Base-by-base conservation (phyloP, 1,284 basidiomycete genomes). In the Tetrapyrgos nigripes region DNA sequence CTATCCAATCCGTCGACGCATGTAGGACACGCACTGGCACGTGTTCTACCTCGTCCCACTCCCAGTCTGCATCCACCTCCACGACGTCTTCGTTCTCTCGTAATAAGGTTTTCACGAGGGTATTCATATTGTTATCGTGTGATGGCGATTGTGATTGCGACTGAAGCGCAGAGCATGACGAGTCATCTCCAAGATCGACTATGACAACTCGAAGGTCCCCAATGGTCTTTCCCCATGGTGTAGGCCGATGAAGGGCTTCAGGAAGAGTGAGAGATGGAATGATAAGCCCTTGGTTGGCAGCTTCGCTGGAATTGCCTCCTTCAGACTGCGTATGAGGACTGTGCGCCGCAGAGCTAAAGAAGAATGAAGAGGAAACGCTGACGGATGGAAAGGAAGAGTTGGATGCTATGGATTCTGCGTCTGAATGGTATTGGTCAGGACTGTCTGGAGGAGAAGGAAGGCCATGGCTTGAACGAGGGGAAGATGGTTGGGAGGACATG, bases 1-100 rank as follows among this genome's bases (percentile, higher is more conserved):
- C 86, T 13, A 86, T 72, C 89, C 88, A 91, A 67, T 87, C 82
- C 4, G 88, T 89, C 2, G 86, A 88, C 5, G 86, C 86, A 24
- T 75, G 77, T 26, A 86, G 66, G 26, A 84, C 70, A 45, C 67
- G 70, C 8, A 50, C 70, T 72, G 46, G 75, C 35, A 72, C 76
- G 27, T 75, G 67, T 17, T 73, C 74, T 27, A 72, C 69, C 24
- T 80, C 75, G 64, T 88, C 86, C 83, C 84, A 87, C 31, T 50
- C 48, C 27, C 48, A 50, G 26, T 29, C 48, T 5, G 69, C 67
- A 2, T 82, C 83, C 14, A 80, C 73, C 48, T 89, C 84, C 4
- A 89, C 83, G 1, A 89, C 73, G 60, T 90, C 85, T 52, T 87
- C 85, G 63, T 86, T 88, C 58, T 84, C 85, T 44, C 84, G 83